Base-by-base conservation (phyloP, 2,329 filamentous ascomycete species). In the Clonostachys byssicola region DNA sequence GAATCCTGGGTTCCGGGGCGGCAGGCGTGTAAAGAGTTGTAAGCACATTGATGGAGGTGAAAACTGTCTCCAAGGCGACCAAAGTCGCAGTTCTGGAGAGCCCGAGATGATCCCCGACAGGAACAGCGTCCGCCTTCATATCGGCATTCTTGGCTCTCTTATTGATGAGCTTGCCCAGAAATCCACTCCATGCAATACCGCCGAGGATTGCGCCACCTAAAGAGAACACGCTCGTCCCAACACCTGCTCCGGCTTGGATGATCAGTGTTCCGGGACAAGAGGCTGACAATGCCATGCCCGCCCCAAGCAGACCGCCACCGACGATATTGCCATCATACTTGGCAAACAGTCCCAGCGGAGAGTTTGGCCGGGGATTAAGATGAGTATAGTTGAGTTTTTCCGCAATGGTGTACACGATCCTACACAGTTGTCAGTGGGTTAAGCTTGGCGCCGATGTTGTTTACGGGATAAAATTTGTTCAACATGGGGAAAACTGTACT, bases 401-500 rank as follows among this genome's bases (percentile, higher is more conserved):
- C 14, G 40, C 40, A 17, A 49, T 18, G 34, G 34, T 16, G 42
- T 49, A 49, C n/a, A 46, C 20, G 41, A 41, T 38, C 14, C 47
- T 49, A 34, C 20, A 14, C 5, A 17, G 33, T 35, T 12, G 38
- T 34, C 34, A 39, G 35, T 12, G 16, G 43, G 5, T 6, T 36
- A 9, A 39, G 34, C 18, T 34, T 5, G 34, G 33, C 33, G 9
- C 8, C 23, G 23, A 1, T 8, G 23, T 10, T 8, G 23, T 30
- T 30, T 9, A 30, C 23, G 3, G 9, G 4, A 30, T 3, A 38
- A 40, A 33, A 18, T 18, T 17, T 6, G n/a, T 10, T 10, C 12
- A 16, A 5, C 14, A 34, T 5, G 9, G 17, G 6, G 34, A 5
- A 12, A 14, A 30, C 20, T 30, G 16, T 33, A 67, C 80, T 60